Evolutionary conservation across 139 green algal species (phyloP).

Genomic region (Bryopsis sp.): DNA sequence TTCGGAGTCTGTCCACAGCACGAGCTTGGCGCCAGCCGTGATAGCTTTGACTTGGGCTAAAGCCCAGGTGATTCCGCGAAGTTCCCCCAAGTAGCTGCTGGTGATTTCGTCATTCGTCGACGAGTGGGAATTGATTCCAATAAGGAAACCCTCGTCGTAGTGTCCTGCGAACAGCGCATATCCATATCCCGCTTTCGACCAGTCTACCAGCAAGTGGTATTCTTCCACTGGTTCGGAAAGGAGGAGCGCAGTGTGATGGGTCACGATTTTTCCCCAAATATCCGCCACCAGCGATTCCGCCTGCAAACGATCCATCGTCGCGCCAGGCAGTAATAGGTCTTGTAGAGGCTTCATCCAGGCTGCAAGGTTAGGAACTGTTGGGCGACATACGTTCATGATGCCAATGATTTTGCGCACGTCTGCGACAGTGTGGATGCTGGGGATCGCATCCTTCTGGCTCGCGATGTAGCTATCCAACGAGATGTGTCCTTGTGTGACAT

Average conservation of each 20-base stretch:
- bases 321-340: too few relatives aligned
- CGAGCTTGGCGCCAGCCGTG: conserved; percentile 1
- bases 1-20: conserved; percentile 1
- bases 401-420: conserved; percentile 1
- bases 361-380: not conserved
- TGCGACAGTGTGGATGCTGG: not conserved
- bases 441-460: not conserved
- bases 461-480: not conserved
- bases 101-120: not conserved
- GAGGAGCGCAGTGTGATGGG: too few relatives aligned
- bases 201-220: conserved; percentile 7
- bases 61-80: conserved; percentile 7
- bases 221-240: too few relatives aligned
- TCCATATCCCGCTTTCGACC: conserved; percentile 2
- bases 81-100: not conserved
- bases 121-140: not conserved
- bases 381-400: conserved; percentile 2
- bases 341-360: not conserved
- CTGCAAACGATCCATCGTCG: too few relatives aligned
- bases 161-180: conserved; percentile 2
- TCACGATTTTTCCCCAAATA: too few relatives aligned
- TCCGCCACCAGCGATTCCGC: too few relatives aligned
- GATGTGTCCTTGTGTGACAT: not conserved
- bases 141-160: not conserved
- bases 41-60: not conserved